These are phyloP conservation scores for Blastocystis sp. DNA, from an alignment of 352 stramenopile species.

Conservation along the genomic window DNA sequence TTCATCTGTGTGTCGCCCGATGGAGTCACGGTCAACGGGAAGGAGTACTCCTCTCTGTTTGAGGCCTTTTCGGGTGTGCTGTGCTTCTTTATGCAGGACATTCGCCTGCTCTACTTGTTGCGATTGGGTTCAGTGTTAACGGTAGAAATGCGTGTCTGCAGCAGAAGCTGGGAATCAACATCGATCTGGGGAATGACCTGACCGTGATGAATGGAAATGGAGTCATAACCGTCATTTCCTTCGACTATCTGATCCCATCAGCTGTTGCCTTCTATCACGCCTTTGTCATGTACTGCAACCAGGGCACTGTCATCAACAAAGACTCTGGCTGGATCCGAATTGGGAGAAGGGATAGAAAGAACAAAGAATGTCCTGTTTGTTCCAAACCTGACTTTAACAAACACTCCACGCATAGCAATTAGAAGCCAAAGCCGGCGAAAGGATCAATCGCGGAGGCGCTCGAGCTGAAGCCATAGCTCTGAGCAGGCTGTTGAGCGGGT, in stretches of 20 bases:
- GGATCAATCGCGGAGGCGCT: slow-evolving; percentile 7
- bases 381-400: background rate
- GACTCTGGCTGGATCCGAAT: slow-evolving; percentile 5
- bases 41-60: background rate
- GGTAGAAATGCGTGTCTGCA: slow-evolving; percentile 34
- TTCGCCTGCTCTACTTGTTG: slow-evolving; percentile 29
- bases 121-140: no score
- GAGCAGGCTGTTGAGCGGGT: background rate
- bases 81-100: background rate
- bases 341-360: background rate
- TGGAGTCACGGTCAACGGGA: background rate
- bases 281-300: slow-evolving; percentile 50
- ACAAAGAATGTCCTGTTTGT: slow-evolving; percentile 7
- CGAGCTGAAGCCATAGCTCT: no score
- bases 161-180: background rate
- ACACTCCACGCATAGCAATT: slow-evolving; percentile 3
- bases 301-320: slow-evolving; percentile 18
- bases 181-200: slow-evolving; percentile 8
- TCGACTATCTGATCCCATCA: slow-evolving; percentile 1
- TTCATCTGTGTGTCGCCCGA: background rate
- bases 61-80: background rate
- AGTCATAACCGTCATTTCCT: slow-evolving; percentile 13
- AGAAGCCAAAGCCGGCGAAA: slow-evolving; percentile 60
- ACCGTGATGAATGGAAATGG: slow-evolving; percentile 48
- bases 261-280: slow-evolving; percentile 33